These are phyloP conservation scores for Candida vartiovaarae DNA, from an alignment of 805 yeast species.

Conservation along the genomic window DNA sequence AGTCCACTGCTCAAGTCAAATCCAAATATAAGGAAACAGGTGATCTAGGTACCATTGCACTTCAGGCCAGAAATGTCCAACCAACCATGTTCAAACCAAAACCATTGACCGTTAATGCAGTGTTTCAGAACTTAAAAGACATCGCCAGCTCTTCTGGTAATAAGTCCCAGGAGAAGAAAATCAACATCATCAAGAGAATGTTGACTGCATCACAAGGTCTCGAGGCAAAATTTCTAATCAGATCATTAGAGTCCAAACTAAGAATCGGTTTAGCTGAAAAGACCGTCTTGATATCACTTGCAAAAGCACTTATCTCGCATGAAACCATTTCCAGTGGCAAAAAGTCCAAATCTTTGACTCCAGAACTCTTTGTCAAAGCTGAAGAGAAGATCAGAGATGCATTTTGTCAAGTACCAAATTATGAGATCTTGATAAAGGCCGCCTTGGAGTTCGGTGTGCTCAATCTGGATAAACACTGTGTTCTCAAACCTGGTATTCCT, in stretches of 20 bases:
- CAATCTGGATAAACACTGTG: constrained; percentile 58
- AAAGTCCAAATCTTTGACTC: constrained; percentile 17
- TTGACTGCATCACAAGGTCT: constrained; percentile 76
- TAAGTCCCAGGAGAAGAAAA: constrained; percentile 74
- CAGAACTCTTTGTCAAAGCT: constrained; percentile 49
- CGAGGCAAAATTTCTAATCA: constrained; percentile 85
- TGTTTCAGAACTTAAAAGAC: constrained; percentile 63
- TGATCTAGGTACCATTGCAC: constrained; percentile 87
- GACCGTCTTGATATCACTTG: constrained; percentile 74
- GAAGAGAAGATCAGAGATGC: constrained; percentile 81
- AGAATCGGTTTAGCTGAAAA: constrained; percentile 94
- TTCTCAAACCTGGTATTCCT: constrained; percentile 86
- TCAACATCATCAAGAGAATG: constrained; percentile 73
- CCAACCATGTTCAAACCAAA: constrained; percentile 91
- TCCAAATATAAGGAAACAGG: constrained; percentile 74
- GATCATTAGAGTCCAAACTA: constrained; percentile 88
- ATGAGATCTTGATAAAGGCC: constrained; percentile 65
- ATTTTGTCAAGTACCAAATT: constrained; percentile 85
- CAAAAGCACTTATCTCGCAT: constrained; percentile 69
- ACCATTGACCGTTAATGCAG: constrained; percentile 64
- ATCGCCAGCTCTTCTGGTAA: constrained; percentile 78
- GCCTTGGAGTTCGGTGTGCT: constrained; percentile 63
- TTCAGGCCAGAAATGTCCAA: constrained; percentile 74
- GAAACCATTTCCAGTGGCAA: constrained; percentile 38
- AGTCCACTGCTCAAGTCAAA: constrained; percentile 63